Evolutionary conservation across 192 early-diverging fungal genomes (phyloP).

Genomic region (Coemansia sp.): DNA sequence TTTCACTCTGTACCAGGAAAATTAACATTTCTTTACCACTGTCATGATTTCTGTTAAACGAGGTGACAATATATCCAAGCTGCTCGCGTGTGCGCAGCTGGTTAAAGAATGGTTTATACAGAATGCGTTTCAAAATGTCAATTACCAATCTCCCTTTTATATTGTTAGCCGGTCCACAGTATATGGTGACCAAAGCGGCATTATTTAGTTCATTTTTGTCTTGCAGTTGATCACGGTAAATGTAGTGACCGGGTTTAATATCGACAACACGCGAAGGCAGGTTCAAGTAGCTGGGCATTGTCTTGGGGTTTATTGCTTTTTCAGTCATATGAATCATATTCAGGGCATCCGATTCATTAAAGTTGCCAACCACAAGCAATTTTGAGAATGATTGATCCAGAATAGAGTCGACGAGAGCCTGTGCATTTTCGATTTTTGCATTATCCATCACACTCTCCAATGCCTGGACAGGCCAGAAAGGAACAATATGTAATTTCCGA

Average conservation of each 20-base stretch:
- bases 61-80: slow-evolving; percentile 59
- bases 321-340: slow-evolving; percentile 56
- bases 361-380: slow-evolving; percentile 80
- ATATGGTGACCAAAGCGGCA: slow-evolving; percentile 71
- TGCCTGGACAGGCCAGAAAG: background rate
- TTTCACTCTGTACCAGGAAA: slow-evolving; percentile 80
- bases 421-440: slow-evolving; percentile 66
- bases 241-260: slow-evolving; percentile 27
- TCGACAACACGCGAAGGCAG: background rate
- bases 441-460: slow-evolving; percentile 64
- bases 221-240: slow-evolving; percentile 15
- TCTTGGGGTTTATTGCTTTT: slow-evolving; percentile 56
- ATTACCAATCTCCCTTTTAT: slow-evolving; percentile 57
- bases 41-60: background rate
- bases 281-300: slow-evolving; percentile 38
- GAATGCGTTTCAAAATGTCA: slow-evolving; percentile 68
- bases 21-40: slow-evolving; percentile 34
- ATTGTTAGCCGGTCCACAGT: slow-evolving; percentile 68
- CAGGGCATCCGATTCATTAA: slow-evolving; percentile 62
- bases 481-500: background rate
- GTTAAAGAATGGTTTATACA: slow-evolving; percentile 79
- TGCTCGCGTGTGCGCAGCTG: slow-evolving; percentile 87
- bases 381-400: slow-evolving; percentile 68
- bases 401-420: slow-evolving; percentile 66
- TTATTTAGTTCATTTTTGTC: slow-evolving; percentile 79